Evolutionary conservation across 768 basidiomycete genomes (phyloP).

Genomic region (Lentinula aciculospora): DNA sequence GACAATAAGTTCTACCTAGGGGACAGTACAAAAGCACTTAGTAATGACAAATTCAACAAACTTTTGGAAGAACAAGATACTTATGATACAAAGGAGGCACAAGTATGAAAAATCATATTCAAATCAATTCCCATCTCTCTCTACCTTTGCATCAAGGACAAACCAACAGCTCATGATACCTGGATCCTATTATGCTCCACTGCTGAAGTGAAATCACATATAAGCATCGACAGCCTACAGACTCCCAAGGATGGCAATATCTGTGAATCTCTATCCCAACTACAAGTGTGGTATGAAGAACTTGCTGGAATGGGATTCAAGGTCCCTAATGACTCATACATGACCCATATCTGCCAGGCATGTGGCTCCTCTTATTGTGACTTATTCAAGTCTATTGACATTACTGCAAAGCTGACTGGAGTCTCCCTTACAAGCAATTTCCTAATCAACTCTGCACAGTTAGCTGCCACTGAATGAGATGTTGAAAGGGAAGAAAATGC

Average conservation of each 20-base stretch:
- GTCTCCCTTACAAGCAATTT: neutral
- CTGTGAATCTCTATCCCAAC: constrained; percentile 6
- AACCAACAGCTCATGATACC: constrained; percentile 12
- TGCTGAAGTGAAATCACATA: constrained; percentile 16
- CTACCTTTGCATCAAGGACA: constrained; percentile 18
- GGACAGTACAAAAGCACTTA: neutral
- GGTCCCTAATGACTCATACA: neutral
- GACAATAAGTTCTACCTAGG: constrained; percentile 11
- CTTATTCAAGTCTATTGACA: neutral
- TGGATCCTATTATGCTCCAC: constrained; percentile 19
- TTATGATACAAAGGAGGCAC: constrained; percentile 19
- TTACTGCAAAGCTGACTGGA: neutral
- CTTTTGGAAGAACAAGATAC: constrained; percentile 14
- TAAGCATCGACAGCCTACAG: constrained; percentile 15
- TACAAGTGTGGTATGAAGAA: constrained; percentile 26
- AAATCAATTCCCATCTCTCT: constrained; percentile 16
- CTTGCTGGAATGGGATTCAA: neutral
- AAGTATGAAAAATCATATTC: constrained; percentile 19
- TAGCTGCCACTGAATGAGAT: neutral
- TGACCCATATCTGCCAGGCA: constrained; percentile 10
- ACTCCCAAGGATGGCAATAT: constrained; percentile 12
- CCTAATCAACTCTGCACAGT: neutral
- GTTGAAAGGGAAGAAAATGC: neutral
- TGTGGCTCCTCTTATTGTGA: neutral
- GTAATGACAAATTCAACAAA: constrained; percentile 16